Percentiles rank a stretch among this genome's conserved stretches.
phyloP scores from a whole-genome alignment of 495 filamentous ascomycete species.

The Oleoguttula mirabilis region DNA sequence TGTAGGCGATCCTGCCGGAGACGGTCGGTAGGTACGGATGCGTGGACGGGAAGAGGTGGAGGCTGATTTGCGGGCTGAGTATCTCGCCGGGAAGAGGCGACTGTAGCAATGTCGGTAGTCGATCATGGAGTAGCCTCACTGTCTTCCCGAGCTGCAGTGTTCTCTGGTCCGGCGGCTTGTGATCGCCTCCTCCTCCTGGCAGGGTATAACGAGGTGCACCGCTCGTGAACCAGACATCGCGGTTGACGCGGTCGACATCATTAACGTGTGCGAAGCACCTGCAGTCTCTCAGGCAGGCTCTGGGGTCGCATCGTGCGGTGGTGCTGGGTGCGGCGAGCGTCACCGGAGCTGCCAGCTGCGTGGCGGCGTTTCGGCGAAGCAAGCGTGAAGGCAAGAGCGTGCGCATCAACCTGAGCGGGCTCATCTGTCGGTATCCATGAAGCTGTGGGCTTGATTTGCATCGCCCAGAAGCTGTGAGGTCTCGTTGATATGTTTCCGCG shows the following conservation, averaged over 20 bases:
- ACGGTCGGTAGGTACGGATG: conserved; percentile 91
- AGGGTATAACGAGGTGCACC: conserved; percentile 5
- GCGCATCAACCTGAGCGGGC: conserved; percentile 28
- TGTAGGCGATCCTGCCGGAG: conserved; percentile 77
- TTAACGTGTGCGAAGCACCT: conserved; percentile 23
- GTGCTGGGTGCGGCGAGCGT: conserved; percentile 2
- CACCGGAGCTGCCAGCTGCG: conserved; percentile 4
- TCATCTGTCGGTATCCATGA: conserved; percentile 14
- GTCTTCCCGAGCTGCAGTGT: conserved; percentile 86
- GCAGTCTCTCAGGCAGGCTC: conserved; percentile 4
- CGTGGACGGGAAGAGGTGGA: conserved; percentile 91
- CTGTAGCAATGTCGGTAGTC: conserved; percentile 74
- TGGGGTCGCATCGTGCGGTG: neutral
- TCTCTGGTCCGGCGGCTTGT: conserved; percentile 55
- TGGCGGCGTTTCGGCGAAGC: conserved; percentile 10
- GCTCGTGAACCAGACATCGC: conserved; percentile 29
- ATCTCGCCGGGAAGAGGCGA: conserved; percentile 74
- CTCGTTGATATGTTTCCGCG: conserved; percentile 2
- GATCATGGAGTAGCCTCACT: conserved; percentile 71
- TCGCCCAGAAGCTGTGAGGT: no score
- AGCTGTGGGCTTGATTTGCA: no score
- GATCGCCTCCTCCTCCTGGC: conserved; percentile 5
- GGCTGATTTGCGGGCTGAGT: conserved; percentile 77
- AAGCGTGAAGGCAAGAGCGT: conserved; percentile 25
- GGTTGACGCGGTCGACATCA: conserved; percentile 17